Evolutionary conservation across 805 yeast species (phyloP), one percentile per base, ranked within the genome.

Genomic region (Ogataea chonburiensis): DNA sequence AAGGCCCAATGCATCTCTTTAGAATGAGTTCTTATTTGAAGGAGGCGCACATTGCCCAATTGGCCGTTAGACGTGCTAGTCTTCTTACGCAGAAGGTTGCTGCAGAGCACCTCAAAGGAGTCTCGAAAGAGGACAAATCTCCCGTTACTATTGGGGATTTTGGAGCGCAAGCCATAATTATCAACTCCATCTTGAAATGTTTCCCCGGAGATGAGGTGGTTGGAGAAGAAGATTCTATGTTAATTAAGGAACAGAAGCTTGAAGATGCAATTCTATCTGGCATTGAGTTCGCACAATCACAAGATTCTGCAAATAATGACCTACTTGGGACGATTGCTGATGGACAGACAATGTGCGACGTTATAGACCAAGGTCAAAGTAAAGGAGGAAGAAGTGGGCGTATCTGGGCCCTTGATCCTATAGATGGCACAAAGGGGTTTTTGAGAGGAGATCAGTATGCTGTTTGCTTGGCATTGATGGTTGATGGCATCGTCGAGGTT

Each of bases 101-200:
- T 60, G 81, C 63, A 18, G 71, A 64, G 55, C 81, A 71, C 49
- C 72, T 58, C 50, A 64, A 56, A 56, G 69, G 64, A 44, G 84
- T 87, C 38, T 81, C 87, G 42, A 93, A 93, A 58, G 73, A 75
- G 25, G 99, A 91, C 59, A 77, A 79, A 44, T 86, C 96, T 1
- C 99, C 99, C 1, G 99, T 93, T 11, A 93, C 99, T 1, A 69
- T 86, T 38, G 98, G 98, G 12, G 99, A 93, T 60, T 93, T 84
- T 56, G 96, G 95, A 4, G 89, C 97, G 0, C 99, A 93, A 56
- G 96, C 96, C 0, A 76, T 91, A 28, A 79, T 93, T 40, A 91
- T 88, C 61, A 77, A 86, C 40, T 89, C 96, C 3, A 75, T 93
- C 40, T 71, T 75, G 52, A 60, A 74, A 36, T 83, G 81, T 47